These are phyloP conservation scores for Cutaneotrichosporon dermatis DNA, from an alignment of 1,284 basidiomycete species.

Conservation along the genomic window DNA sequence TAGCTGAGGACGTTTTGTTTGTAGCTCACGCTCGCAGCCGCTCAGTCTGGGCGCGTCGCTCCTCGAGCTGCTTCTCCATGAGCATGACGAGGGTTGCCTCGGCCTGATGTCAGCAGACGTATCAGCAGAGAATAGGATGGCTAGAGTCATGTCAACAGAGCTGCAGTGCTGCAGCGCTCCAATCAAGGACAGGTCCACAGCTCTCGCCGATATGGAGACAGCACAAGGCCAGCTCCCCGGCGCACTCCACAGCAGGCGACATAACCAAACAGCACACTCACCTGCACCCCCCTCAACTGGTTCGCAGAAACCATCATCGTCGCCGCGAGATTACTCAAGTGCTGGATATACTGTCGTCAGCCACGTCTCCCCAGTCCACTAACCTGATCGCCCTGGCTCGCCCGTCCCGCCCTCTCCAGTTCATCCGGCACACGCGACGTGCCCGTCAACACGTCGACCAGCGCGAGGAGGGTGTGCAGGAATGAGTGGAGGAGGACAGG, in stretches of 20 bases:
- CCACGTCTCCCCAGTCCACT: too few relatives aligned
- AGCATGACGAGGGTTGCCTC: slow-evolving; percentile 44
- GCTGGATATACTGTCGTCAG: slow-evolving; percentile 44
- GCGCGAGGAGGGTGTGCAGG: slow-evolving; percentile 39
- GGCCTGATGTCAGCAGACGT: slow-evolving; percentile 28
- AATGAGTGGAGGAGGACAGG: slow-evolving; percentile 40
- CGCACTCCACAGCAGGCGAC: too few relatives aligned
- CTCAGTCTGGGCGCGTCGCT: slow-evolving; percentile 32
- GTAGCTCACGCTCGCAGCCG: slow-evolving; percentile 31
- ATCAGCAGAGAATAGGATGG: too few relatives aligned
- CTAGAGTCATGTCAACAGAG: too few relatives aligned
- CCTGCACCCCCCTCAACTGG: slow-evolving; percentile 38
- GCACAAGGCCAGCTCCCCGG: too few relatives aligned
- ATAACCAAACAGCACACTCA: too few relatives aligned
- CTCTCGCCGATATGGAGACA: too few relatives aligned
- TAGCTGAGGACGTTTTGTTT: too few relatives aligned
- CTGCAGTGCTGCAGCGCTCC: too few relatives aligned
- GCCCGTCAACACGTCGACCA: slow-evolving; percentile 37
- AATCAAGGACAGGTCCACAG: too few relatives aligned
- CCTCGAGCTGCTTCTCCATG: slow-evolving; percentile 42
- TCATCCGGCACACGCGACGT: slow-evolving; percentile 40
- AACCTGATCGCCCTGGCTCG: slow-evolving; percentile 45
- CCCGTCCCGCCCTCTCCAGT: slow-evolving; percentile 29
- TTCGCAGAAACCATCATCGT: slow-evolving; percentile 45
- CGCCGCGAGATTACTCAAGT: slow-evolving; percentile 41